phyloP scores from a whole-genome alignment of 768 basidiomycete species.

The Mycena vulgaris region DNA sequence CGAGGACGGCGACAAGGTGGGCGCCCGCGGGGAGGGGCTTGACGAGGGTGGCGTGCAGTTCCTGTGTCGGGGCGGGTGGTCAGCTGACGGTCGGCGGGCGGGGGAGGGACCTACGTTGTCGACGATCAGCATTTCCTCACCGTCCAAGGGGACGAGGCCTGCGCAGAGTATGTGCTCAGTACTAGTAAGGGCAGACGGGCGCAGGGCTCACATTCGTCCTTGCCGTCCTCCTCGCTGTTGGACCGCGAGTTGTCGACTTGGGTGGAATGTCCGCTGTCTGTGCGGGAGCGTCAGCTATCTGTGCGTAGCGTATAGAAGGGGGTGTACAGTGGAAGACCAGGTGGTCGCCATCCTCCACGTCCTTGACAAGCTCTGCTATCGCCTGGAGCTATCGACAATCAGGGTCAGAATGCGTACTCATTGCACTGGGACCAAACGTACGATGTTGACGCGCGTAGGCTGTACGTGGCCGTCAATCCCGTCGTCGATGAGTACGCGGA shows the following conservation, averaged over 20 bases:
- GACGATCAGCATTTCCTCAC: constrained; percentile 14
- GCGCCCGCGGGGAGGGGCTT: constrained; percentile 29
- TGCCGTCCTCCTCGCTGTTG: constrained; percentile 33
- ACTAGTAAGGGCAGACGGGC: background rate
- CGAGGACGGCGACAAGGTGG: constrained; percentile 35
- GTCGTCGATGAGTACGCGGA: constrained; percentile 22
- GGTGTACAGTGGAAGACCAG: constrained; percentile 44
- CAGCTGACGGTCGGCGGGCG: background rate
- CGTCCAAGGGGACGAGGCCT: constrained; percentile 30
- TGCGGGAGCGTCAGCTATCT: background rate
- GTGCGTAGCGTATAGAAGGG: background rate
- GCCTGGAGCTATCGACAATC: constrained; percentile 13
- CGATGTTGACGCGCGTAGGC: constrained; percentile 24
- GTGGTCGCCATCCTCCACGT: constrained; percentile 41
- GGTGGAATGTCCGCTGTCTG: constrained; percentile 36
- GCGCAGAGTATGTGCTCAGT: background rate
- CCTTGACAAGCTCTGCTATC: constrained; percentile 24
- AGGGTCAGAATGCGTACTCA: background rate
- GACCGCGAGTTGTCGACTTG: constrained; percentile 9
- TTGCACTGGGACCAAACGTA: background rate
- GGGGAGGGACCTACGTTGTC: constrained; percentile 20
- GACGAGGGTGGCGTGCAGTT: constrained; percentile 25
- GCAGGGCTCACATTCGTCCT: constrained; percentile 33
- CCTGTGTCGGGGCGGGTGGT: constrained; percentile 13
- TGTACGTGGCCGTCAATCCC: too few relatives aligned